Percentiles rank a stretch among this genome's conserved stretches.
These are phyloP conservation scores for Fusarium illudens DNA, from an alignment of 2,329 filamentous ascomycete species.

Conservation along the genomic window DNA sequence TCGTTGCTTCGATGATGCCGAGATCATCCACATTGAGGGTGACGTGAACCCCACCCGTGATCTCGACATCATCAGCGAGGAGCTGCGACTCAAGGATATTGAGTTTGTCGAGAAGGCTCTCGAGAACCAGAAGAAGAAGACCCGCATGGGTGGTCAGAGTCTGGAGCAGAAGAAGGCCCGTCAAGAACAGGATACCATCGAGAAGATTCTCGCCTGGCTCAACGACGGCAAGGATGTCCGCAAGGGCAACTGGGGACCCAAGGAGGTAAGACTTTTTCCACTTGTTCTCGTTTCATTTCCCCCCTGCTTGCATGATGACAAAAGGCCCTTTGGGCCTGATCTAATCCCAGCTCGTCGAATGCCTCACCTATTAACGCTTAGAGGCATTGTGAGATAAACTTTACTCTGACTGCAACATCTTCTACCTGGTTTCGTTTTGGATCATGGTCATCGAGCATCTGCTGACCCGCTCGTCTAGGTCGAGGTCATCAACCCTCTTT, in stretches of 20 bases:
- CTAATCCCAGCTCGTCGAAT: constrained; percentile 99
- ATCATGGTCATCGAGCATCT: constrained; percentile 7
- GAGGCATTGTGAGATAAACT: constrained; percentile 86
- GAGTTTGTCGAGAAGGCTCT: constrained; percentile 97
- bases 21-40: constrained; percentile 99
- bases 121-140: constrained; percentile 93
- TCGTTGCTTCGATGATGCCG: constrained; percentile 96
- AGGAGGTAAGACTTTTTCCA: constrained; percentile 78
- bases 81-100: constrained; percentile 96
- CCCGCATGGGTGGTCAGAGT: constrained; percentile 89
- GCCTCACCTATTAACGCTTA: constrained; percentile 78
- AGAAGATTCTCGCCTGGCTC: constrained; percentile 85
- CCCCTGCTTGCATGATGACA: constrained; percentile 81
- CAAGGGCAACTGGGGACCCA: constrained; percentile 87
- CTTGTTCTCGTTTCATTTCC: constrained; percentile 26
- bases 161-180: constrained; percentile 98
- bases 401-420: constrained; percentile 67
- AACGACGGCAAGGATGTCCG: constrained; percentile 92
- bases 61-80: constrained; percentile 95
- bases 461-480: constrained; percentile 66
- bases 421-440: constrained; percentile 4
- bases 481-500: constrained; percentile 95
- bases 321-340: constrained; percentile 94
- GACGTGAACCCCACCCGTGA: constrained; percentile 96
- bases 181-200: constrained; percentile 92